Conservation (phyloP, 495 filamentous ascomycete genomes). For the Rusavskia elegans region DNA sequence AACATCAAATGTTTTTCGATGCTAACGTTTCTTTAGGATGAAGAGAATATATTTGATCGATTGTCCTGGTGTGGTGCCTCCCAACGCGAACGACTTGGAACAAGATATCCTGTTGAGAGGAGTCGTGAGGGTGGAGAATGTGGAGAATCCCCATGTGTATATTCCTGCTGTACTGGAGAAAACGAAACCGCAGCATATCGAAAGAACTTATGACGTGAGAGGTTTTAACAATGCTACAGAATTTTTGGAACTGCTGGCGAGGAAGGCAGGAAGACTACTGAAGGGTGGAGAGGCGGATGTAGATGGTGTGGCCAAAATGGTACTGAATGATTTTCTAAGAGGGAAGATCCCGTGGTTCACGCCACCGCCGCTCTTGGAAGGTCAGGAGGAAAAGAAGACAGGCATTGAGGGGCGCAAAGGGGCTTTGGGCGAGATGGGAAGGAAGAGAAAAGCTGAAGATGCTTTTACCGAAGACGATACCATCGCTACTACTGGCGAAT, state of each 20-base stretch:
- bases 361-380: conserved; percentile 50
- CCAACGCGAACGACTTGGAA: conserved; percentile 61
- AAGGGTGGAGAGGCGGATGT: conserved; percentile 85
- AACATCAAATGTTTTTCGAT: no score
- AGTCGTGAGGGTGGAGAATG: conserved; percentile 85
- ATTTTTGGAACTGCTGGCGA: conserved; percentile 73
- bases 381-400: conserved; percentile 27
- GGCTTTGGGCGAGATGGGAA: conserved; percentile 44
- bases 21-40: conserved; percentile 30
- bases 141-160: conserved; percentile 90
- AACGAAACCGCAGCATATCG: conserved; percentile 74
- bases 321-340: conserved; percentile 84
- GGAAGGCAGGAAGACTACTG: conserved; percentile 73
- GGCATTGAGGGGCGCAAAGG: conserved; percentile 34
- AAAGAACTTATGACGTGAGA: conserved; percentile 80
- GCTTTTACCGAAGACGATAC: conserved; percentile 1
- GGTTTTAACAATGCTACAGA: conserved; percentile 56
- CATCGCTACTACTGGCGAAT: no score
- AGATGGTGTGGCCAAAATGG: conserved; percentile 88
- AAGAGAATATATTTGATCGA: conserved; percentile 94
- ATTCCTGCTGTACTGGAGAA: conserved; percentile 65
- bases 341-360: conserved; percentile 96
- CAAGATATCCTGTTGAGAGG: conserved; percentile 85
- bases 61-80: conserved; percentile 89
- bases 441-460: conserved; percentile 28